Evolutionary conservation across 192 early-diverging fungal species (phyloP), one percentile per base, ranked within the genome.

Genomic region (Umbelopsis sp.): DNA sequence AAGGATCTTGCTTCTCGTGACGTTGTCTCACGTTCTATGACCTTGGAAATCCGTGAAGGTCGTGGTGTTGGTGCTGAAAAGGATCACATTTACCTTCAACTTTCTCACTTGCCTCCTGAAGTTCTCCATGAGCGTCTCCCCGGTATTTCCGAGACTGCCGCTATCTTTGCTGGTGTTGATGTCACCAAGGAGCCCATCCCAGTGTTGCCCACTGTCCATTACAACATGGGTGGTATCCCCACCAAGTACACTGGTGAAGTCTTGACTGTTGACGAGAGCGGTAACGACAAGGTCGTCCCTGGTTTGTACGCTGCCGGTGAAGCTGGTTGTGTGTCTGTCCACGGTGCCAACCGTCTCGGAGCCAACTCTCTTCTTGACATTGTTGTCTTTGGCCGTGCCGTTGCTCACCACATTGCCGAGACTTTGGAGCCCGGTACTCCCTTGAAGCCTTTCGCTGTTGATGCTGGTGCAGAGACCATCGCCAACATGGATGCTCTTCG

Each of bases 161-260:
- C 94, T 68, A 97, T 99, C 78, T 99, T 99, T 80, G 92, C 97
- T 30, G 94, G 94, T 77, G 97, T 99, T 69, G 95, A 99, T 85
- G 96, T 99, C 35, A 99, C 96, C 80, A 99, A 99, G 91, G 95
- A 98, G 81, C 95, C 97, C 37, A 99, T 99, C 77, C 97, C 97
- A 10, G 96, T 99, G 49, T 87, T 99, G 48, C 97, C 97, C 69
- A 97, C 97, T 70, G 97, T 98, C 74, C 97, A 99, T 85, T 97
- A 97, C 91, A 99, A 97, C 88, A 97, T 99, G 95, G 97, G 97
- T 74, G 96, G 97, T 82, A 97, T 99, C 70, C 97, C 97, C 41
- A 98, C 97, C 30, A 88, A 87, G 66, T 97, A 95, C 91, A 97
- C 94, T 70, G 97, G 97, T 67, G 94, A 99, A 85, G 97, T 97